Percentiles rank a stretch among this genome's conserved stretches.
These are phyloP conservation scores for Nannochloris sp. DNA, from an alignment of 139 green algal species.

Conservation along the genomic window DNA sequence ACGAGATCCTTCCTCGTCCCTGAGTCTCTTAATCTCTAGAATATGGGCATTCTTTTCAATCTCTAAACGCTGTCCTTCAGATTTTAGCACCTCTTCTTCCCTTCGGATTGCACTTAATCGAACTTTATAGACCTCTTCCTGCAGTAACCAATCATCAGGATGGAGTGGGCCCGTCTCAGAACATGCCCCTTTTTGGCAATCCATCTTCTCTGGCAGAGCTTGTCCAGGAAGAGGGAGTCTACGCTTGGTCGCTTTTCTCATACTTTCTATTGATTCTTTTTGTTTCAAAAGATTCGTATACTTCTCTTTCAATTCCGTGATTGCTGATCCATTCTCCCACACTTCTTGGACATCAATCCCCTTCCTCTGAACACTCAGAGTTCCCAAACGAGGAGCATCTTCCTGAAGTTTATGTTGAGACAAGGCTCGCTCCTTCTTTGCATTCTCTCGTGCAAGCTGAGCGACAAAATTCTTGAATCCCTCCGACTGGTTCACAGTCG, in stretches of 20 bases:
- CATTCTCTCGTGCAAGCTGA: constrained; percentile 13
- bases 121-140: constrained; percentile 75
- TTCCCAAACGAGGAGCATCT: constrained; percentile 28
- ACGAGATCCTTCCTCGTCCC: constrained; percentile 67
- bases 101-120: constrained; percentile 57
- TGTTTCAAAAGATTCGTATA: constrained; percentile 30
- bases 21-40: constrained; percentile 58
- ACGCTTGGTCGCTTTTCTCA: constrained; percentile 51
- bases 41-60: constrained; percentile 63
- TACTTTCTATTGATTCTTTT: constrained; percentile 53
- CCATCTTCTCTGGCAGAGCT: constrained; percentile 3
- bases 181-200: neutral
- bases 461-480: constrained; percentile 10
- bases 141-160: constrained; percentile 28
- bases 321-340: constrained; percentile 73
- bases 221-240: constrained; percentile 44
- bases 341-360: constrained; percentile 40
- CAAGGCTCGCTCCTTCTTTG: constrained; percentile 23
- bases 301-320: constrained; percentile 41
- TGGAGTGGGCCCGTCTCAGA: constrained; percentile 8
- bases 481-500: neutral
- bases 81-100: constrained; percentile 61
- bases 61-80: constrained; percentile 63
- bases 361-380: constrained; percentile 16
- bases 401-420: constrained; percentile 24